Base-by-base conservation (phyloP, 495 filamentous ascomycete species). In the Pyrenula aspistea region DNA sequence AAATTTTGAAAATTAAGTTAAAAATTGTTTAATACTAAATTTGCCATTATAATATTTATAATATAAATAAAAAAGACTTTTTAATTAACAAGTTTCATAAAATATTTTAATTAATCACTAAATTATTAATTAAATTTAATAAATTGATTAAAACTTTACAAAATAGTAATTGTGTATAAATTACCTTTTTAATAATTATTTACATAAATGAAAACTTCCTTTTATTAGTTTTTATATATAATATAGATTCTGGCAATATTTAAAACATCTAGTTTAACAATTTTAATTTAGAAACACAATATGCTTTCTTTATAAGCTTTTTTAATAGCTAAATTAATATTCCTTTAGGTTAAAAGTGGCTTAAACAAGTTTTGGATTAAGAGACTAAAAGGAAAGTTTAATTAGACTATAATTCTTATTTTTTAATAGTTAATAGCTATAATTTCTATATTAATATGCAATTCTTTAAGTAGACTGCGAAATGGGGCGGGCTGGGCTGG, bases 1-100 rank as follows among this genome's bases (percentile, higher is more conserved):
- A 42, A 8, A 42, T 42, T 42, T 8, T 42, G 4, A 8, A 8
- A 42, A 42, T 8, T 42, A 8, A 15, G 15, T 42, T 8, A 42
- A 42, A 42, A 15, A 42, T 42, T 8, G 15, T 42, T 42, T 8
- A 42, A 15, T 4, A 42, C 8, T 15, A 54, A 54, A 24, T 54
- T 22, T 24, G 22, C 53, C 10, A 22, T 22, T 54, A 54, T 24
- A 25, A 24, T 21, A 21, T n/a, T 22, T 57, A 57, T 25, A 57
- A 57, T 53, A 57, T 57, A 25, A 49, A 57, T 25, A 49, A 57
- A 19, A 57, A 57, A 25, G 55, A 48, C 12, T 57, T 57, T 51
- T 22, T 53, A 19, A 55, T 53, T 22, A 36, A 25, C 25, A 2
- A 51, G 2, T 22, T 56, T 56, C 25, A 56, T 15, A 56, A 56